Conservation (phyloP, 305 asterid species). For the Euphrasia arctica region DNA sequence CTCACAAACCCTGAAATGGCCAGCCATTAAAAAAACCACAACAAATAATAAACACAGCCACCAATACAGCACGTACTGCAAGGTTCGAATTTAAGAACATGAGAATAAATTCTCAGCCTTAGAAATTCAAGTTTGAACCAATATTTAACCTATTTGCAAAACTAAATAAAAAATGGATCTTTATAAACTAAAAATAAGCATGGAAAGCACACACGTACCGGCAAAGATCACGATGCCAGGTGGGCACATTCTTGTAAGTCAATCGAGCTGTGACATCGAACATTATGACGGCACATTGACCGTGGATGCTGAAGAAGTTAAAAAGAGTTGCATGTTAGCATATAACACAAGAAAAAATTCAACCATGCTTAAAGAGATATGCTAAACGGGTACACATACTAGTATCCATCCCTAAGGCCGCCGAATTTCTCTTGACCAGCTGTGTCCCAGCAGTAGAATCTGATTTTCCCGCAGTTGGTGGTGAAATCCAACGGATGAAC, state of each 20-base stretch:
- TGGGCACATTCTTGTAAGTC: slow-evolving; percentile 86
- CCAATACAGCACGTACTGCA: neutral
- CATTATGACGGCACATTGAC: slow-evolving; percentile 92
- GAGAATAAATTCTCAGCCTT: no score
- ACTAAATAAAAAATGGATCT: no score
- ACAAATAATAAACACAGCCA: neutral
- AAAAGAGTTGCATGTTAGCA: neutral
- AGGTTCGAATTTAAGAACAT: no score
- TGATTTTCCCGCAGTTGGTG: slow-evolving; percentile 75
- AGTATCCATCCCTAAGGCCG: no score
- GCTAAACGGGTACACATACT: slow-evolving; percentile 39
- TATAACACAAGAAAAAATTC: neutral
- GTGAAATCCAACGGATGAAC: slow-evolving; percentile 81
- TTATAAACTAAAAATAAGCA: no score
- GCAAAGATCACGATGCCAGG: slow-evolving; percentile 94
- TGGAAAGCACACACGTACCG: slow-evolving; percentile 31
- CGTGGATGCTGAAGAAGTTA: slow-evolving; percentile 62
- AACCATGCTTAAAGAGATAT: neutral
- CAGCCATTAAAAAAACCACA: neutral
- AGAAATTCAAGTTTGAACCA: no score
- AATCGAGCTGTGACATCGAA: slow-evolving; percentile 87
- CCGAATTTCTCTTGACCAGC: no score
- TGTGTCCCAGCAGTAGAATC: slow-evolving; percentile 62
- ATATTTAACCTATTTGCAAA: no score
- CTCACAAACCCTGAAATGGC: slow-evolving; percentile 61